Base-by-base conservation (phyloP, 2,329 filamentous ascomycete species). In the Diaporthe nobilis region DNA sequence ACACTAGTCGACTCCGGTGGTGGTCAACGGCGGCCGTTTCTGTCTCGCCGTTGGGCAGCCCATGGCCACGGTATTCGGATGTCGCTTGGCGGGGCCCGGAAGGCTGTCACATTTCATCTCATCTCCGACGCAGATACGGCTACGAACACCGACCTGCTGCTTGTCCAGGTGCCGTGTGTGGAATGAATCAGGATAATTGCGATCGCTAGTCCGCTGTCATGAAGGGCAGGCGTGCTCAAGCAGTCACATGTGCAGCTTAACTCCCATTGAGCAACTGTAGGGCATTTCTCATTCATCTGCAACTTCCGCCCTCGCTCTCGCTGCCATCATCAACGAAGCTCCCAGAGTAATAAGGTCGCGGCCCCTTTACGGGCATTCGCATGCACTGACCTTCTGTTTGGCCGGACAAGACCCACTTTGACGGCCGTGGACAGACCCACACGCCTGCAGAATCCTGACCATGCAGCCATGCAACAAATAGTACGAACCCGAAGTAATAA, bases 81-180 rank as follows among this genome's bases (percentile, higher is more conserved):
- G 22, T 68, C 65, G 65, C 65, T 39, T 53, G 65, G 65, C 47
- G 47, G 65, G 47, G 39, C 65, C 65, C 65, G 65, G 65, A 28
- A 34, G 49, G 47, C 65, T 25, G 34, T 31, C 65, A 39, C 31
- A 53, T 39, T 39, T 25, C 22, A 39, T 17, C 28, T 68, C 65
- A 68, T 68, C 65, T 68, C 65, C 65, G 65, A 53, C 34, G 31
- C 65, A 39, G 47, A 13, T 15, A 68, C 15, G 44, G 31, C 20
- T 53, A 25, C 7, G 31, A 25, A 51, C 20, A 39, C 31, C 44
- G 44, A 22, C 28, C 22, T 51, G 44, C 44, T 68, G 44, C 44
- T 12, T 68, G 42, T 67, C 44, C 17, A 51, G 60, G 37, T 53
- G 15, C 65, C 31, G 31, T 53, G 7, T 31, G 13, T 37, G 65